Conservation (phyloP, 1,284 basidiomycete species). For the Anthracocystis walkeri region DNA sequence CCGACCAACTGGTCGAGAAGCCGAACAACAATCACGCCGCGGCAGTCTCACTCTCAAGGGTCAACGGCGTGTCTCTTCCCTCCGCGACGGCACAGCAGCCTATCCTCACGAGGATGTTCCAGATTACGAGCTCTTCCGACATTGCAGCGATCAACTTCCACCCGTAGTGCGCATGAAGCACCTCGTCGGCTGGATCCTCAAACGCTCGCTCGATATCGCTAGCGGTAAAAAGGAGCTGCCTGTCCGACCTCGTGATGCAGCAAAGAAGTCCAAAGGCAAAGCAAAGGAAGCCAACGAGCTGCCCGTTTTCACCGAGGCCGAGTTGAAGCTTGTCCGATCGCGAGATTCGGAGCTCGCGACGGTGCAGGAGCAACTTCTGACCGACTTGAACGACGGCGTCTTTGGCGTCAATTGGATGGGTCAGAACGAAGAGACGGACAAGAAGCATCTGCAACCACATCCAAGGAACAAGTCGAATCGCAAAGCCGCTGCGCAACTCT, state of each 20-base stretch:
- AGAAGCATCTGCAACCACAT: constrained; percentile 45
- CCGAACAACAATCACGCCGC: constrained; percentile 40
- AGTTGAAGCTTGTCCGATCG: constrained; percentile 40
- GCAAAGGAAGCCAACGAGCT: constrained; percentile 29
- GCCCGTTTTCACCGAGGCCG: constrained; percentile 43
- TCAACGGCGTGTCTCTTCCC: constrained; percentile 50
- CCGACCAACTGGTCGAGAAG: constrained; percentile 34
- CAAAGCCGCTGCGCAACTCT: constrained; percentile 47
- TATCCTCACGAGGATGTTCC: constrained; percentile 64
- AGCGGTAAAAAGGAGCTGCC: constrained; percentile 43
- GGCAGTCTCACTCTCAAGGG: constrained; percentile 62
- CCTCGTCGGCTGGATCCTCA: constrained; percentile 56
- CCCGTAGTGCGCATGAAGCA: constrained; percentile 63
- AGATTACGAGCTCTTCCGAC: constrained; percentile 60
- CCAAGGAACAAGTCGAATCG: constrained; percentile 59
- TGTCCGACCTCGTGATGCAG: constrained; percentile 18
- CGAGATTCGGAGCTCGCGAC: constrained; percentile 31
- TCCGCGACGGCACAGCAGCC: constrained; percentile 57
- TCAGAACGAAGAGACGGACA: constrained; percentile 22
- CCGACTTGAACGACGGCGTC: constrained; percentile 55
- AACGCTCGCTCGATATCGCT: constrained; percentile 55
- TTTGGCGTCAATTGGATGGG: constrained; percentile 64
- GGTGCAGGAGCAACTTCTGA: constrained; percentile 54
- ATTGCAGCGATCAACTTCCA: constrained; percentile 57
- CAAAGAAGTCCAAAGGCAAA: constrained; percentile 42